Evolutionary conservation across 2,329 filamentous ascomycete species (phyloP).

Genomic region (Talaromyces sp.): DNA sequence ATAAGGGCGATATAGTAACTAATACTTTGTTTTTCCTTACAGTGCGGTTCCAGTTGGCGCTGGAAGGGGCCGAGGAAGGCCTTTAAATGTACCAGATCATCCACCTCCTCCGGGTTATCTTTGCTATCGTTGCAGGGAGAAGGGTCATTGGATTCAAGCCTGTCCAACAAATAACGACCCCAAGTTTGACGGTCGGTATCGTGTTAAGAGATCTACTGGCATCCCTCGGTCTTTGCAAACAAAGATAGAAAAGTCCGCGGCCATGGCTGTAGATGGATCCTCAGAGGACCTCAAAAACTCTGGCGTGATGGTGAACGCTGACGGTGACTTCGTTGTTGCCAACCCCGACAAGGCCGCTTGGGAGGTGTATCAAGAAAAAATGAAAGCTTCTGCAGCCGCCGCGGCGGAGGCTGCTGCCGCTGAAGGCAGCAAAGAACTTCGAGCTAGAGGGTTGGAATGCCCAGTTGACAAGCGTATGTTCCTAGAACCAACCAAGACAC

Average conservation of each 20-base stretch:
- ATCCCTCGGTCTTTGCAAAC: slow-evolving; percentile 94
- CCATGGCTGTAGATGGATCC: slow-evolving; percentile 67
- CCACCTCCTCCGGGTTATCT: slow-evolving; percentile 91
- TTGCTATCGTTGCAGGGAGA: slow-evolving; percentile 93
- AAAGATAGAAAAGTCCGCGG: slow-evolving; percentile 85
- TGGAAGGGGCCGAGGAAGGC: slow-evolving; percentile 33
- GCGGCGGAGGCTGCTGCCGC: slow-evolving; percentile 73
- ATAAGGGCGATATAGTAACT: not conserved
- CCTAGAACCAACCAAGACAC: slow-evolving; percentile 97
- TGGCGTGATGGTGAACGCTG: slow-evolving; percentile 95
- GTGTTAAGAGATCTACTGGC: slow-evolving; percentile 93
- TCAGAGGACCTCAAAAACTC: slow-evolving; percentile 78
- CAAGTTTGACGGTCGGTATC: slow-evolving; percentile 86
- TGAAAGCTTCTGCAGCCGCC: slow-evolving; percentile 77
- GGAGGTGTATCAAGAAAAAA: slow-evolving; percentile 95
- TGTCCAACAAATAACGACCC: slow-evolving; percentile 99
- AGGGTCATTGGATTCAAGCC: slow-evolving; percentile 98
- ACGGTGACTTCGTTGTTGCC: slow-evolving; percentile 95
- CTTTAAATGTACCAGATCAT: slow-evolving; percentile 77
- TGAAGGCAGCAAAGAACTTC: slow-evolving; percentile 77
- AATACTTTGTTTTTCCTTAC: slow-evolving; percentile 19
- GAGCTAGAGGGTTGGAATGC: slow-evolving; percentile 85
- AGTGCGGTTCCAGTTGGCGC: slow-evolving; percentile 43
- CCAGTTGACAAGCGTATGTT: slow-evolving; percentile 97
- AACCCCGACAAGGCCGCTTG: slow-evolving; percentile 93